Conservation (phyloP, 306 rosid species). For the Prunus fruticosa region DNA sequence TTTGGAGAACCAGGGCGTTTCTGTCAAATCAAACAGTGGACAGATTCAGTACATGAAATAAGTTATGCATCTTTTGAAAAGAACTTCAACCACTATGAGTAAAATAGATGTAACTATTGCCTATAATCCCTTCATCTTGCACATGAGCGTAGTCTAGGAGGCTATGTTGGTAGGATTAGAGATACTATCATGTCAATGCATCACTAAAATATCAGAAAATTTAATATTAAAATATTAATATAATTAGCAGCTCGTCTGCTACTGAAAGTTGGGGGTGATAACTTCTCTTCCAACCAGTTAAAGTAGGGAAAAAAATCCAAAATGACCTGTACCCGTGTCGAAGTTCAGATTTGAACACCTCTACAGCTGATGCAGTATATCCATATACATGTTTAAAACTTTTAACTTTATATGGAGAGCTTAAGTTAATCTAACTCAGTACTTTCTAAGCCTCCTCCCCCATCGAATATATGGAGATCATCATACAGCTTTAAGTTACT, state of each 20-base stretch:
- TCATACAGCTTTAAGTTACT: neutral
- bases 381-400: neutral
- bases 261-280: neutral
- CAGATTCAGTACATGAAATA: neutral
- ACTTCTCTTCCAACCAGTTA: neutral
- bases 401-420: neutral
- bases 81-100: neutral
- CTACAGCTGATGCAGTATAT: neutral
- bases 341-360: neutral
- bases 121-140: neutral
- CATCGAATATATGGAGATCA: neutral
- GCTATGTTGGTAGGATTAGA: neutral
- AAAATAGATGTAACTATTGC: neutral
- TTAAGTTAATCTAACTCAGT: neutral
- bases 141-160: neutral
- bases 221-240: neutral
- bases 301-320: neutral
- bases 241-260: neutral
- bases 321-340: neutral
- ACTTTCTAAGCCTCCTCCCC: neutral
- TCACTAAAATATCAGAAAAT: neutral
- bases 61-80: neutral
- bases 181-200: neutral
- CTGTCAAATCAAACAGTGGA: slow-evolving; percentile 43
- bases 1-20: slow-evolving; percentile 80